These are phyloP conservation scores for Fusarium sarcochroum DNA, from an alignment of 2,329 filamentous ascomycete species.

Conservation along the genomic window DNA sequence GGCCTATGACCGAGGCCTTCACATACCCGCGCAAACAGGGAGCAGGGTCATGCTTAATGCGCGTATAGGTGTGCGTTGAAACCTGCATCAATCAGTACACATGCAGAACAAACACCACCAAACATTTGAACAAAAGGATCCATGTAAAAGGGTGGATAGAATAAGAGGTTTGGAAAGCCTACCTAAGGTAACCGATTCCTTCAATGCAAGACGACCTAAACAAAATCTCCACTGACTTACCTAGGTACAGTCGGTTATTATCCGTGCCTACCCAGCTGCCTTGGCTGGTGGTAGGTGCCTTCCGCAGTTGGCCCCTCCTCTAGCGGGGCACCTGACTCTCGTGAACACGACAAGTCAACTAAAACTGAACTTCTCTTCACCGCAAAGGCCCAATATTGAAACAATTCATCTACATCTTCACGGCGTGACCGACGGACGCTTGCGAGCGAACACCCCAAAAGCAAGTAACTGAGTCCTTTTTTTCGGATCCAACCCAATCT, in stretches of 20 bases:
- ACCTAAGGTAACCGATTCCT: too few species aligned
- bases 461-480: not conserved
- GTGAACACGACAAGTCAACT: constrained; percentile 1
- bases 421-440: not conserved
- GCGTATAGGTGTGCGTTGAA: too few species aligned
- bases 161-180: not conserved
- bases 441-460: not conserved
- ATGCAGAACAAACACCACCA: too few species aligned
- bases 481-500: not conserved
- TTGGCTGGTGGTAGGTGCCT: not conserved
- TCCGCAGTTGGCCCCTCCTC: constrained; percentile 6
- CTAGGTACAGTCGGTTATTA: too few species aligned
- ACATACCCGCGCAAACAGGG: too few species aligned
- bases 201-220: too few species aligned
- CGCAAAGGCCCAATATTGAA: constrained; percentile 15
- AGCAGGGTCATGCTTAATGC: too few species aligned
- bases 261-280: not conserved
- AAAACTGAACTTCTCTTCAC: constrained; percentile 3
- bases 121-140: not conserved
- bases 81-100: too few species aligned
- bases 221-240: too few species aligned
- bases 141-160: not conserved
- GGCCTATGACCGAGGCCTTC: not conserved
- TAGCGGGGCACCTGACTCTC: constrained; percentile 25
- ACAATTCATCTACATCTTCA: not conserved